Base-by-base conservation (phyloP, 139 green algal species). In the Ulvella scutata region DNA sequence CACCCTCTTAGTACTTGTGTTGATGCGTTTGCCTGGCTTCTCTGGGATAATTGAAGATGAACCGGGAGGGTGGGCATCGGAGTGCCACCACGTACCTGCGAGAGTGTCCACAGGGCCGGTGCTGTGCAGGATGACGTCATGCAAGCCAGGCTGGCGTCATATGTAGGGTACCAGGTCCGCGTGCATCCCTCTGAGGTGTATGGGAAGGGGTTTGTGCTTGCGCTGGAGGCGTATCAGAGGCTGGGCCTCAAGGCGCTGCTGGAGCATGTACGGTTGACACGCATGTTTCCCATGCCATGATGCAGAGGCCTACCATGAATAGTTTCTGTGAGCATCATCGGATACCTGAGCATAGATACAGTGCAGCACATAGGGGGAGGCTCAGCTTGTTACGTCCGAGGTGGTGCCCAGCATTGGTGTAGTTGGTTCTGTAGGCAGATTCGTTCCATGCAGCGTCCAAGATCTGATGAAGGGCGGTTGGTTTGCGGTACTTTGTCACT, bases 141-240 rank as follows among this genome's bases (percentile, higher is more conserved):
- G 51, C 51, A 67, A 67, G 51, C 51, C 33, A 26, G 88, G 23
- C 80, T 92, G 61, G 79, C 77, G 0, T 82, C 77, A 44, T 97
- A 87, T 81, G 87, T 92, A 38, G 79, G 75, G 4, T 82, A 94
- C 79, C 85, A 96, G 76, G 95, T 98, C 37, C 82, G 86, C n/a
- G 87, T 78, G 13, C 89, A 98, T 76, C 77, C 80, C 0, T 87
- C 79, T 9, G 74, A 79, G 2, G 82, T 96, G 21, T 96, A 98
- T 77, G 93, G 93, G 2, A 92, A 95, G 3, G 92, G 93, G 13
- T 96, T 98, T 38, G 40, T 93, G 3, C 72, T 77, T 7, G 92
- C 88, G 2, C 83, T 90, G 38, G 90, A 91, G 40, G 85, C 86
- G 2, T 95, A 92, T 61, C 82, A 94, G 76, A 36, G 72, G 20